A percentile compares a stretch with the other conserved stretches of the same genome.
These are phyloP conservation scores for Taphrina wiesneri DNA, from an alignment of 1,139 yeast genomes.

Conservation along the genomic window DNA sequence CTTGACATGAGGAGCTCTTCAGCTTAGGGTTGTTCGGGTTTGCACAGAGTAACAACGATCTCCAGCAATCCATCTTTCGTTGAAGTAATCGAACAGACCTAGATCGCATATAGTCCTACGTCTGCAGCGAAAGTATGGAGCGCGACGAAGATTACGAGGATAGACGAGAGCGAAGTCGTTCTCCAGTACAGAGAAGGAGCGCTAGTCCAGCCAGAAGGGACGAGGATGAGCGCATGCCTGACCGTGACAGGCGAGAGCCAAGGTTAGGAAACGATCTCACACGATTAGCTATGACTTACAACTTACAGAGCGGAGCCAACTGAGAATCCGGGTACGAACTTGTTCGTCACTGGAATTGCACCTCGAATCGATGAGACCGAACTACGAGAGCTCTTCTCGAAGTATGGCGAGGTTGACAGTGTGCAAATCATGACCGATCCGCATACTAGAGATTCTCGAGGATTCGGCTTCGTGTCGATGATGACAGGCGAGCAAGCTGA, in stretches of 20 bases:
- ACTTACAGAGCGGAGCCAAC: conserved; percentile 5
- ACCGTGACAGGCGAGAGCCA: conserved; percentile 24
- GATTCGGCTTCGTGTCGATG: conserved; percentile 49
- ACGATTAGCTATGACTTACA: not conserved
- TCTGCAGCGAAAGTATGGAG: not conserved
- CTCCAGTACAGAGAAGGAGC: conserved; percentile 13
- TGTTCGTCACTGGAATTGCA: conserved; percentile 48
- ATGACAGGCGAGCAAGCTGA: conserved; percentile 45
- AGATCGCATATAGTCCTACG: not conserved
- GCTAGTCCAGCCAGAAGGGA: conserved; percentile 23
- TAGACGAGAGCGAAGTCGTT: conserved; percentile 17
- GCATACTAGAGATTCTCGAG: conserved; percentile 48
- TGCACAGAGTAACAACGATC: not conserved
- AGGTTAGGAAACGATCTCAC: not conserved
- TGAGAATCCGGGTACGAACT: conserved; percentile 47
- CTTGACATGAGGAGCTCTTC: not conserved
- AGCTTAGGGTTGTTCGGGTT: not conserved
- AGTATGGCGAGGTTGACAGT: conserved; percentile 46
- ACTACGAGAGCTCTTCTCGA: conserved; percentile 45
- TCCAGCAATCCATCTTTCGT: not conserved
- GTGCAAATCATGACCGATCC: conserved; percentile 49
- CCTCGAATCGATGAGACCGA: conserved; percentile 45
- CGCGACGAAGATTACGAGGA: conserved; percentile 14
- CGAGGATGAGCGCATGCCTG: conserved; percentile 33
- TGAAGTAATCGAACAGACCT: not conserved